These are phyloP conservation scores for Apiospora saccharicola DNA, from an alignment of 2,329 filamentous ascomycete genomes.

Conservation along the genomic window DNA sequence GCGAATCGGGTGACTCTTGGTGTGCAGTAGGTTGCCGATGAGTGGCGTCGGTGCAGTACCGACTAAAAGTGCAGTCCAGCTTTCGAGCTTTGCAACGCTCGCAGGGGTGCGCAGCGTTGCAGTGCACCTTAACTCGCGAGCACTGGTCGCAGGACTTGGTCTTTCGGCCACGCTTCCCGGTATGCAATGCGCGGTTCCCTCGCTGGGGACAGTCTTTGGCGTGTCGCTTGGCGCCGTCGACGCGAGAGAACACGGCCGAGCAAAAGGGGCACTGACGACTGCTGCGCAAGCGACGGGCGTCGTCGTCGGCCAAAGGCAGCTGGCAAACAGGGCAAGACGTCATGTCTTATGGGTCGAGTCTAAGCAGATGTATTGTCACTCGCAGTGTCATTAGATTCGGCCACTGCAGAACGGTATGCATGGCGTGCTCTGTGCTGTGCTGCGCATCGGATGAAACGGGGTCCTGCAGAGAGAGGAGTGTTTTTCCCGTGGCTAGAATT, in stretches of 20 bases:
- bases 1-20: not conserved
- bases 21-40: slow-evolving; percentile 17
- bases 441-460: not conserved
- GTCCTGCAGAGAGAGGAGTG: not conserved
- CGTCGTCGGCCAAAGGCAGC: not conserved
- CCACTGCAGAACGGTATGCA: not conserved
- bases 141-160: slow-evolving; percentile 27
- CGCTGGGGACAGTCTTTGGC: slow-evolving; percentile 25
- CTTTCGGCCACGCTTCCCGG: slow-evolving; percentile 25
- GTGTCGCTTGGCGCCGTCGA: slow-evolving; percentile 26
- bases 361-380: no score
- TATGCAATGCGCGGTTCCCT: slow-evolving; percentile 10
- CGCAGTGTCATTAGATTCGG: not conserved
- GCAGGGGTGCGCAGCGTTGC: slow-evolving; percentile 24
- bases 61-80: slow-evolving; percentile 25
- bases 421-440: not conserved
- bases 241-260: slow-evolving; percentile 23
- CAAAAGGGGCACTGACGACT: slow-evolving; percentile 25
- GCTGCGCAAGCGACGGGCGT: not conserved
- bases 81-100: slow-evolving; percentile 25
- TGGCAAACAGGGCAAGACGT: not conserved
- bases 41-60: slow-evolving; percentile 25
- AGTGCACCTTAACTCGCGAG: slow-evolving; percentile 27
- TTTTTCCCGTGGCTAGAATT: slow-evolving; percentile 12
- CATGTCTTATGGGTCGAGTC: not conserved